Conservation (phyloP, 2,329 filamentous ascomycete species). For the Cladobotryum protrusum region DNA sequence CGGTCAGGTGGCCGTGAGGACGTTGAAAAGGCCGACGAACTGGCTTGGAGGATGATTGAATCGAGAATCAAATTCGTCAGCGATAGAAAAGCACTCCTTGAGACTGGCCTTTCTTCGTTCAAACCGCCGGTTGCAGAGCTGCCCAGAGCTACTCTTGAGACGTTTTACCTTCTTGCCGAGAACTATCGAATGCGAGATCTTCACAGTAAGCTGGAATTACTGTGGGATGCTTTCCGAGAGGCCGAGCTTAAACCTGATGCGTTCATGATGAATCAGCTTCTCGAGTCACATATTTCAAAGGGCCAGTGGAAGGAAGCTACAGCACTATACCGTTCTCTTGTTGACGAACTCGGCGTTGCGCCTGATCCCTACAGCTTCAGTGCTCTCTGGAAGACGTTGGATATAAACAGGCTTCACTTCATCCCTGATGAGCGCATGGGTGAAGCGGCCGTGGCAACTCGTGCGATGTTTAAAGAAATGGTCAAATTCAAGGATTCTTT, state of each 20-base stretch:
- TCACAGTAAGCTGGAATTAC: constrained; percentile 48
- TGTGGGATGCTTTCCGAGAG: constrained; percentile 57
- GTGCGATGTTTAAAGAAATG: constrained; percentile 42
- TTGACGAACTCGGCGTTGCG: constrained; percentile 39
- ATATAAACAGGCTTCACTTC: constrained; percentile 42
- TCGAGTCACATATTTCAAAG: constrained; percentile 59
- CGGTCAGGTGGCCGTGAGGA: constrained; percentile 52
- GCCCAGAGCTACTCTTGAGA: constrained; percentile 65
- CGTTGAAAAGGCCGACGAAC: constrained; percentile 55
- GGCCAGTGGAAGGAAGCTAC: constrained; percentile 50
- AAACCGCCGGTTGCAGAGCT: constrained; percentile 17
- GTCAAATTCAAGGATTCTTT: constrained; percentile 44
- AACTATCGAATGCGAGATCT: constrained; percentile 61
- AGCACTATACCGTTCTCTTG: constrained; percentile 50
- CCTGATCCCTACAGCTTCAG: constrained; percentile 66
- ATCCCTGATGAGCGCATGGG: constrained; percentile 23
- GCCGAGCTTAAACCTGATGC: constrained; percentile 62
- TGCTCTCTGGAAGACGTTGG: constrained; percentile 57
- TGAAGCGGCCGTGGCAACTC: constrained; percentile 29
- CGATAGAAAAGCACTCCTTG: constrained; percentile 28
- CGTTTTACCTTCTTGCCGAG: constrained; percentile 67
- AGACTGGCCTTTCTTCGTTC: neutral
- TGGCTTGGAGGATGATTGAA: constrained; percentile 73
- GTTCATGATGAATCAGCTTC: constrained; percentile 73
- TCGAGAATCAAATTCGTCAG: constrained; percentile 59